phyloP scores from a whole-genome alignment of 2,329 filamentous ascomycete species.

The Celoporthe dispersa region DNA sequence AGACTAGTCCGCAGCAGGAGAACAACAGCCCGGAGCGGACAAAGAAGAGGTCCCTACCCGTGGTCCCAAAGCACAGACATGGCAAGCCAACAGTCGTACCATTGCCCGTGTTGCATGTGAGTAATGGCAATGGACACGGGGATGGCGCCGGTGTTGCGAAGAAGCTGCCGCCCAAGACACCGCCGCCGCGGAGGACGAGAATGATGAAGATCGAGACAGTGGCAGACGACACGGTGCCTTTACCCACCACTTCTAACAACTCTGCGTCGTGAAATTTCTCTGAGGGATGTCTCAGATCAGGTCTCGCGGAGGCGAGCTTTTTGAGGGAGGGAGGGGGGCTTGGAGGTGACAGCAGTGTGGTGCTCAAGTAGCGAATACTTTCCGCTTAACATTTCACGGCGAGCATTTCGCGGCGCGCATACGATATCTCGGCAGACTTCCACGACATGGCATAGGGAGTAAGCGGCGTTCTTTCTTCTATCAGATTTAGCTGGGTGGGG shows the following conservation, averaged over 20 bases:
- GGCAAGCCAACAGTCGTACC: conserved; percentile 47
- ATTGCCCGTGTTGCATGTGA: conserved; percentile 21
- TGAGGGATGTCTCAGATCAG: not conserved
- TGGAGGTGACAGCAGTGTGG: not conserved
- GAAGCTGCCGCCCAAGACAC: conserved; percentile 29
- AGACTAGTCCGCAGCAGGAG: conserved; percentile 1
- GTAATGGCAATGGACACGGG: not conserved
- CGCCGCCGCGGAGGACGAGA: conserved; percentile 29
- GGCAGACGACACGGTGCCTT: conserved; percentile 16
- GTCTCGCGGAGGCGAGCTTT: not conserved
- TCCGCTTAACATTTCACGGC: not conserved
- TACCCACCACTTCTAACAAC: conserved; percentile 12
- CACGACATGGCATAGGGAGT: conserved; percentile 10
- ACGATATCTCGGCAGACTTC: not conserved
- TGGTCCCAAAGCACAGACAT: conserved; percentile 61
- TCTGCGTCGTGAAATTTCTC: conserved; percentile 2
- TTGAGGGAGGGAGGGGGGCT: not conserved
- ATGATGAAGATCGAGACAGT: conserved; percentile 22
- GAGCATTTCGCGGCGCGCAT: not conserved
- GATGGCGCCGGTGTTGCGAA: conserved; percentile 5
- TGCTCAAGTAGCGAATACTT: not conserved
- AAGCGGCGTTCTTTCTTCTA: not conserved
- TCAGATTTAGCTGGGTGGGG: not conserved
- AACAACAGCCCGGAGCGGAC: conserved; percentile 35
- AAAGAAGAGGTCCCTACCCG: conserved; percentile 57